Base-by-base conservation (phyloP, 768 basidiomycete genomes). In the Xerocomus potaroensis region DNA sequence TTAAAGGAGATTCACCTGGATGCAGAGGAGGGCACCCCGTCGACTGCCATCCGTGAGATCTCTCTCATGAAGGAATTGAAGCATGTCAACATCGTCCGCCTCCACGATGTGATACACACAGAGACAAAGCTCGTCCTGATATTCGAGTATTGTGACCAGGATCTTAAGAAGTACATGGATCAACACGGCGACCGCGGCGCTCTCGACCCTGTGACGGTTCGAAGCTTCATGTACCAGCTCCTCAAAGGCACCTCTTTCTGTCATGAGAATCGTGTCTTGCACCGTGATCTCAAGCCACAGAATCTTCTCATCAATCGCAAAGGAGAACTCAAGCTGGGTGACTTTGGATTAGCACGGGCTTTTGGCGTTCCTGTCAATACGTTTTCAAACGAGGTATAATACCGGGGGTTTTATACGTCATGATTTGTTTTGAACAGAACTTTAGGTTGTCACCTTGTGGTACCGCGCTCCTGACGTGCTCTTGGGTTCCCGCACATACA, bases 131-230 rank as follows among this genome's bases (percentile, higher is more conserved):
- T 99, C 40, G 89, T 97, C 53, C 87, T 99, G 48, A 94, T 99
- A 56, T 99, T 98, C 68, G 96, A 99, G 70, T 98, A 81, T 65
- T 96, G 93, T 68, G 96, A 99, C 60, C 91, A 94, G 68, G 96
- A 99, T 70, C 77, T 99, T 37, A 99, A 99, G 69, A 93, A 92
- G 64, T 98, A 97, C 68, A 99, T 99, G 96, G 96, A 99, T 66
- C 86, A 90, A 29, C 86, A 96, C 58, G 96, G 96, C 45, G 93
- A 98, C 55, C 82, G 94, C 35, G 93, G 96, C 44, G 93, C 95
- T 4, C 77, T 99, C 34, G 92, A 96, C 52, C 83, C 89, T 15
- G 76, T 78, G 36, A 92, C 90, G 4, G 75, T 98, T 50, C 84
- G 91, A 47, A 93, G 90, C 63, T 99, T 99, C 71, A 96, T 98